These are phyloP conservation scores for Blastobotrys petasosporus DNA, from an alignment of 1,139 yeast species.

Conservation along the genomic window DNA sequence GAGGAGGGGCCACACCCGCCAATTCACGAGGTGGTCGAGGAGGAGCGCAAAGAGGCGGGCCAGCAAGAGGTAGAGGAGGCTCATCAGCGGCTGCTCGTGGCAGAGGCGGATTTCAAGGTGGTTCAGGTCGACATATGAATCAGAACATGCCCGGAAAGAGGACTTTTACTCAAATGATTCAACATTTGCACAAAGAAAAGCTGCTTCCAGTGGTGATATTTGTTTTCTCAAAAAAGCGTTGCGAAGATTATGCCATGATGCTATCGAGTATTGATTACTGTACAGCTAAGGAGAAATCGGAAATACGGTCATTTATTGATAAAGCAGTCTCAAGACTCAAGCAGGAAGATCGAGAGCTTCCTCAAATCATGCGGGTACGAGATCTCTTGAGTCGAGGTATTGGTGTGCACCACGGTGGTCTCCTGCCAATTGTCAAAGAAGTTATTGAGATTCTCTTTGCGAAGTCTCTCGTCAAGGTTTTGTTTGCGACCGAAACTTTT, in stretches of 20 bases:
- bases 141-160: conserved; percentile 67
- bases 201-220: conserved; percentile 86
- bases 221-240: conserved; percentile 87
- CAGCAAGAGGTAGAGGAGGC: conserved; percentile 35
- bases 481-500: conserved; percentile 96
- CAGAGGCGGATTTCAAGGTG: conserved; percentile 30
- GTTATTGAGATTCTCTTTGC: conserved; percentile 90
- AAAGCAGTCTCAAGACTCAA: conserved; percentile 81
- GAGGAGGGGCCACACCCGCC: conserved; percentile 22
- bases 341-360: conserved; percentile 86
- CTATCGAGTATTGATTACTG: conserved; percentile 72
- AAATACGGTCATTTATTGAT: conserved; percentile 87
- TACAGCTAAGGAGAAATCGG: conserved; percentile 77
- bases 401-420: conserved; percentile 96
- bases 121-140: conserved; percentile 37
- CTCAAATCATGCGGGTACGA: conserved; percentile 78
- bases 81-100: conserved; percentile 1
- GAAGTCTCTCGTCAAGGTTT: conserved; percentile 74
- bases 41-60: conserved; percentile 17
- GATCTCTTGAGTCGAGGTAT: conserved; percentile 85
- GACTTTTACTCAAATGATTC: conserved; percentile 49
- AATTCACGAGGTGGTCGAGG: conserved; percentile 8
- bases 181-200: conserved; percentile 56
- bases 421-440: conserved; percentile 91
- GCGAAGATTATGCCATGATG: conserved; percentile 88